Conservation (phyloP, 768 basidiomycete species). For the Saitozyma sp. region DNA sequence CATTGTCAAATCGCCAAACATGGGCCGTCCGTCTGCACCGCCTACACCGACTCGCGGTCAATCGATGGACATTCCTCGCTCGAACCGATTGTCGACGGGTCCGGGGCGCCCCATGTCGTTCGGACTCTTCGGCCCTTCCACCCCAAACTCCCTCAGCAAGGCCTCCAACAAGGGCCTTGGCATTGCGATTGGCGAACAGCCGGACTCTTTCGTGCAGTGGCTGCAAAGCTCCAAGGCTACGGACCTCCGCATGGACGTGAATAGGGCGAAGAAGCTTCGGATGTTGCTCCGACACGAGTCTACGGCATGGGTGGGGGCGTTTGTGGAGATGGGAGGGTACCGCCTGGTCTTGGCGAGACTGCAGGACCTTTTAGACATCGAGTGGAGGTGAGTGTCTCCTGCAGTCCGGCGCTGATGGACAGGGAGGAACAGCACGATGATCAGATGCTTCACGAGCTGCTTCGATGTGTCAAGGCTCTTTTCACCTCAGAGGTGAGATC, state of each 20-base stretch:
- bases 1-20: constrained; percentile 38
- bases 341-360: constrained; percentile 75
- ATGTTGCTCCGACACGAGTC: constrained; percentile 85
- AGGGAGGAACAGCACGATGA: constrained; percentile 99
- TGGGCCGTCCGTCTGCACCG: constrained; percentile 8
- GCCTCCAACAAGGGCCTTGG: constrained; percentile 26
- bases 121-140: constrained; percentile 25
- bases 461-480: constrained; percentile 91
- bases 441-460: constrained; percentile 82
- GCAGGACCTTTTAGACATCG: constrained; percentile 88
- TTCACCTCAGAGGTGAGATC: constrained; percentile 61
- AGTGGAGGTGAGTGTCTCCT: constrained; percentile 76
- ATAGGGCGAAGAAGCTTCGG: constrained; percentile 80
- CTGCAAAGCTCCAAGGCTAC: constrained; percentile 32
- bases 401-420: neutral
- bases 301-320: constrained; percentile 88
- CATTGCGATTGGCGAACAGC: constrained; percentile 36
- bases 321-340: constrained; percentile 81
- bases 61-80: constrained; percentile 30
- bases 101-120: constrained; percentile 30
- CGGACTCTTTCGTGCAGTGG: constrained; percentile 38
- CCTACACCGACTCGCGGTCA: constrained; percentile 18
- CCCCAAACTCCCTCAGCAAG: constrained; percentile 19
- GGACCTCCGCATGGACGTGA: constrained; percentile 68
- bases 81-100: constrained; percentile 12